Conservation (phyloP, 2,329 filamentous ascomycete genomes). For the Trichoderma atrobrunneum region DNA sequence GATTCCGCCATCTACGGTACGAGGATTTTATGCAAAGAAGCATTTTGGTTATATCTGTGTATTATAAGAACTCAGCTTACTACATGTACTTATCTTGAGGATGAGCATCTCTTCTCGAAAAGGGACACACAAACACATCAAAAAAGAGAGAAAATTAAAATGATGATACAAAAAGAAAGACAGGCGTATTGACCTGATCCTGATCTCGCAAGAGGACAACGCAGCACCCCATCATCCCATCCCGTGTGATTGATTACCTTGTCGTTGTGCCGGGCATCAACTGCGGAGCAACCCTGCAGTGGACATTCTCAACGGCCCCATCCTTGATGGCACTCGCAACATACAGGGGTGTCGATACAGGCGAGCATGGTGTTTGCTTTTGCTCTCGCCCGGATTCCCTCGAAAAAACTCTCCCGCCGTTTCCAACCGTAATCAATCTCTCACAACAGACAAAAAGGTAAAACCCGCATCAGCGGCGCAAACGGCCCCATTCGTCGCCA, state of each 20-base stretch:
- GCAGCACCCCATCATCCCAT: neutral
- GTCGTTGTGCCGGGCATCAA: neutral
- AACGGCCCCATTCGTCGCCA: neutral
- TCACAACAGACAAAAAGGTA: neutral
- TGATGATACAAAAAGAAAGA: neutral
- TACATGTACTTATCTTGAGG: neutral
- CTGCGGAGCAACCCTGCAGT: constrained; percentile 3
- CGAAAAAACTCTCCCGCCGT: neutral
- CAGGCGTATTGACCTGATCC: neutral
- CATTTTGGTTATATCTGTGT: neutral
- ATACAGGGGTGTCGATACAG: neutral
- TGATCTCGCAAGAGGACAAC: neutral
- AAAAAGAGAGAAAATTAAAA: neutral
- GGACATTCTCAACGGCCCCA: neutral
- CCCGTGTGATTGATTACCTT: neutral
- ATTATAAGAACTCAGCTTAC: neutral
- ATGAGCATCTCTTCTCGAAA: neutral
- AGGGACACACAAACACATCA: neutral
- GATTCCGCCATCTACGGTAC: neutral
- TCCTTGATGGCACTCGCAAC: neutral
- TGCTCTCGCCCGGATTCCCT: neutral
- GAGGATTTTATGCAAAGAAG: neutral
- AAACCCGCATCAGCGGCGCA: constrained; percentile 13
- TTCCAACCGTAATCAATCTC: neutral
- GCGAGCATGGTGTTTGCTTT: neutral